Base-by-base conservation (phyloP, 345 rosid species). In the Salix purpurea region DNA sequence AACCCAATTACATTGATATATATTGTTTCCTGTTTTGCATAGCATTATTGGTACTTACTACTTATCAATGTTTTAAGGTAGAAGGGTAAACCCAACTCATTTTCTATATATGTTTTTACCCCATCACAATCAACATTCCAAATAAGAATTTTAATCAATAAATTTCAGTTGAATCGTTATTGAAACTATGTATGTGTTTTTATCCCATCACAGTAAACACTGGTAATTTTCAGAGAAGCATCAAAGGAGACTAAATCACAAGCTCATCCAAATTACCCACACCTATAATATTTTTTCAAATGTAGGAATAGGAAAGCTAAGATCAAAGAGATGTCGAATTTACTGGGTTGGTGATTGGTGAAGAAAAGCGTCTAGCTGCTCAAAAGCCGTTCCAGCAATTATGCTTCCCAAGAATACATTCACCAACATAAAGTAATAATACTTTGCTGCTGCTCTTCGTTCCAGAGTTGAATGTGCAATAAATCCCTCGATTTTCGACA, bases 371-470 rank as follows among this genome's bases (percentile, higher is more conserved):
- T 91, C 2, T 65, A 96, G 88, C 86, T 96, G 99, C 89, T 93
- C 69, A 58, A 93, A 93, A 64, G 98, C 98, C 6, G 99, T 93
- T 81, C 99, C 99, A 1, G 99, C 84, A 23, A 87, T 80, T 67
- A 96, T 96, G 77, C 99, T 96, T 79, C 99, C 99, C 85, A 96
- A 83, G 87, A 96, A 96, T 36, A 96, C 99, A 61, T 96, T 96
- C 61, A 96, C 99, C 86, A 96, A 83, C 96, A 96, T 96, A 79
- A 96, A 96, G 79, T 89, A 92, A 76, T 96, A 93, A 83, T 93
- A 93, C 83, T 92, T 96, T 18, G 97, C 93, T 9, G 98, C 89
- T 56, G 99, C 85, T 81, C 88, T 87, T 67, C 97, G 87, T 73
- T 96, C 99, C 39, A 96, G 88, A 60, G 86, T 86, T 42, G 99